Conservation (phyloP, 768 basidiomycete genomes). For the Lactarius sanguifluus region DNA sequence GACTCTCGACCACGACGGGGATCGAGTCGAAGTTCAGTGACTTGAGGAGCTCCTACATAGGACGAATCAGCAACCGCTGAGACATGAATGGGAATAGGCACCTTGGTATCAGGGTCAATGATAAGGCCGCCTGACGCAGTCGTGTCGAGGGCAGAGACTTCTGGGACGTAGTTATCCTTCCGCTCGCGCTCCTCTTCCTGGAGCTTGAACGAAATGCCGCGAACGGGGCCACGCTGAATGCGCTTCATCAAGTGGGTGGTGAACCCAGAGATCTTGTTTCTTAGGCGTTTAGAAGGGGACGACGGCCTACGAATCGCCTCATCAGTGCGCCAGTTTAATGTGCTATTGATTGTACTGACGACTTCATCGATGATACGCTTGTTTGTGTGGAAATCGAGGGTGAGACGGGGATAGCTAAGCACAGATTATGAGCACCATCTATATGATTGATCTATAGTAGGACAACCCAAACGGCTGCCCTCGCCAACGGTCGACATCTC, state of each 20-base stretch:
- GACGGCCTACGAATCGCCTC: constrained; percentile 54
- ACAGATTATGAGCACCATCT: neutral
- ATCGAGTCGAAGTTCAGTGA: constrained; percentile 95
- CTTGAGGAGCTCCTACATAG: constrained; percentile 74
- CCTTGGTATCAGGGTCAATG: constrained; percentile 93
- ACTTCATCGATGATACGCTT: constrained; percentile 99
- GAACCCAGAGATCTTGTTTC: constrained; percentile 99
- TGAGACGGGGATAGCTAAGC: constrained; percentile 92
- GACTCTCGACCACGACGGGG: constrained; percentile 65
- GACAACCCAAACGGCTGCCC: neutral
- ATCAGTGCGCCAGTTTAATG: neutral
- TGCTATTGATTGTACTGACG: constrained; percentile 47
- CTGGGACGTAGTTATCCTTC: constrained; percentile 99
- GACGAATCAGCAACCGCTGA: constrained; percentile 4
- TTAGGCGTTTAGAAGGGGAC: constrained; percentile 98
- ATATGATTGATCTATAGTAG: neutral
- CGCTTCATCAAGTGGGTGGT: constrained; percentile 99
- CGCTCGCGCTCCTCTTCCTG: constrained; percentile 99
- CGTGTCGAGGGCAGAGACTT: constrained; percentile 93
- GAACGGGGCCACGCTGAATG: constrained; percentile 96
- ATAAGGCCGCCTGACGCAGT: constrained; percentile 64
- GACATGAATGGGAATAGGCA: constrained; percentile 39
- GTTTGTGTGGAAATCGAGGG: constrained; percentile 99
- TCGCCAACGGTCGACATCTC: neutral
- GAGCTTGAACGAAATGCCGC: constrained; percentile 99